Percentiles rank a stretch among this genome's conserved stretches.
Evolutionary conservation across 176 grass and related monocot genomes (phyloP).

Genomic region (Triticum aestivum): IWGSC_CS_RefSeq_v2.1 NC_057808.1:103712521-103713020

Average conservation of each 20-base stretch:
- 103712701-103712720: neutral
- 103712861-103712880: neutral
- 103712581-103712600: conserved; percentile 3
- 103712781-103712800: neutral
- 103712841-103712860: neutral
- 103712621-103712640: conserved; percentile 40
- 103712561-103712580: neutral
- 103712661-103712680: conserved; percentile 47
- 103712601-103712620: conserved; percentile 29
- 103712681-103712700: conserved; percentile 45
- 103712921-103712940: conserved; percentile 9
- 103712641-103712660: conserved; percentile 34
- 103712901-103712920: neutral
- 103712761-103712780: neutral
- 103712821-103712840: neutral
- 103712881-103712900: neutral
- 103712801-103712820: conserved; percentile 6
- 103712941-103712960: conserved; percentile 16
- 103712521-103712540: neutral
- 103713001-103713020: neutral
- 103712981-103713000: neutral
- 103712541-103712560: neutral
- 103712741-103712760: conserved; percentile 34
- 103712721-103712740: neutral
- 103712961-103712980: conserved; percentile 26